These are phyloP conservation scores for Lentinus polychrous DNA, from an alignment of 1,284 basidiomycete genomes.

Conservation along the genomic window DNA sequence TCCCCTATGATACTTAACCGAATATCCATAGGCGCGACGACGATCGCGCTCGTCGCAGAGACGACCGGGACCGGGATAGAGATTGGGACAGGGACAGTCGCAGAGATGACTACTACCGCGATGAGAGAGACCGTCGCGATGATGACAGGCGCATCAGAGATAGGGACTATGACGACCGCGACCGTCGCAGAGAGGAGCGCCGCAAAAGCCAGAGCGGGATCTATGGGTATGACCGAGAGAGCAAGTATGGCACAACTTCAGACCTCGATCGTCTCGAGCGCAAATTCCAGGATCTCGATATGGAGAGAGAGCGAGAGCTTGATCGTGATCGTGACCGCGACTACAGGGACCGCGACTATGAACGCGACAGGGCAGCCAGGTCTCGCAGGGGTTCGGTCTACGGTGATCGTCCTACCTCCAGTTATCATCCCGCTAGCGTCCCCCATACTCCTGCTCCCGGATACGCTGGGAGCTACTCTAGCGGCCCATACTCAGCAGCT, in stretches of 20 bases:
- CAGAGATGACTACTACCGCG: conserved; percentile 16
- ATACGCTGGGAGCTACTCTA: too few species aligned
- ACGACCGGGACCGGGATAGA: conserved; percentile 7
- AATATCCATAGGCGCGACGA: neutral
- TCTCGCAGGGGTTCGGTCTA: conserved; percentile 23
- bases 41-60: conserved; percentile 9
- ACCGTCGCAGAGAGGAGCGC: conserved; percentile 16
- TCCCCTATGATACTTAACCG: neutral
- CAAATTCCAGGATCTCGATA: conserved; percentile 24
- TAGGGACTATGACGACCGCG: conserved; percentile 16
- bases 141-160: conserved; percentile 40
- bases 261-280: conserved; percentile 19
- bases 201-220: conserved; percentile 11
- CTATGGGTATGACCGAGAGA: conserved; percentile 15
- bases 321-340: conserved; percentile 4
- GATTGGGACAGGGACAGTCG: conserved; percentile 4
- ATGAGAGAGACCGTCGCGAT: conserved; percentile 37
- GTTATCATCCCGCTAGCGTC: too few species aligned
- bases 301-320: conserved; percentile 18
- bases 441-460: too few species aligned
- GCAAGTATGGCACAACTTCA: conserved; percentile 16
- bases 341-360: conserved; percentile 13
- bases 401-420: conserved; percentile 9
- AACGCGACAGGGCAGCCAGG: conserved; percentile 17
- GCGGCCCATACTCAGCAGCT: neutral